Percentiles rank a stretch among this genome's conserved stretches.
phyloP scores from a whole-genome alignment of 208 protist species.

The Tritrichomonas musculus region DNA sequence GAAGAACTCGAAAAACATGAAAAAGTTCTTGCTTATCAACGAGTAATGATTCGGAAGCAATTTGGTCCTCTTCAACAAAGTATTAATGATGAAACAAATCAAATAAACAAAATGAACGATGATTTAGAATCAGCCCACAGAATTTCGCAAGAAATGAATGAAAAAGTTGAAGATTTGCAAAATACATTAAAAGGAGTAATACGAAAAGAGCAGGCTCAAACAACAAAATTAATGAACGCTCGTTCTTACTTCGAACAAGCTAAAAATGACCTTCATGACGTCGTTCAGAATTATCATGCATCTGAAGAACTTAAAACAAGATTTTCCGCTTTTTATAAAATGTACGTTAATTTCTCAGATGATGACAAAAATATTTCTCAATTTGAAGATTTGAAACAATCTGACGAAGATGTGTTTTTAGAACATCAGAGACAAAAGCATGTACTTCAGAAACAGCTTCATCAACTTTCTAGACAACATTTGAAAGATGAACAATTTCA shows the following conservation, averaged over 20 bases:
- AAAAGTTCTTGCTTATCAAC: background rate
- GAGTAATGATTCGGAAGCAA: background rate
- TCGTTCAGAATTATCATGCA: slow-evolving; percentile 1
- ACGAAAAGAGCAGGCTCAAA: background rate
- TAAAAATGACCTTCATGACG: background rate
- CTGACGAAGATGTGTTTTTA: background rate
- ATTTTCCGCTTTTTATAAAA: background rate
- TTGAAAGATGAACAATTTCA: background rate
- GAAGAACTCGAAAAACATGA: slow-evolving; percentile 19
- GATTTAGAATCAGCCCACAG: background rate
- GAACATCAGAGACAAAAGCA: background rate
- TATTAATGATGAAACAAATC: background rate
- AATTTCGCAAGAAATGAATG: background rate
- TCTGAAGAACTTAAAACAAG: background rate
- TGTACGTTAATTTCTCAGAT: background rate
- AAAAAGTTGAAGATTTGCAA: background rate
- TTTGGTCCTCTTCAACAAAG: background rate
- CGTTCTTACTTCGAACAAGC: slow-evolving; percentile 5
- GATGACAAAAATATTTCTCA: background rate
- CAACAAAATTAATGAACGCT: background rate
- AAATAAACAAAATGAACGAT: background rate
- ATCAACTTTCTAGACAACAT: background rate
- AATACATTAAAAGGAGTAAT: background rate
- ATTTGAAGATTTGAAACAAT: background rate
- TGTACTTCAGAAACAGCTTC: background rate